These are phyloP conservation scores for Hymenoscyphus repandus DNA, from an alignment of 2,329 filamentous ascomycete genomes.

Conservation along the genomic window DNA sequence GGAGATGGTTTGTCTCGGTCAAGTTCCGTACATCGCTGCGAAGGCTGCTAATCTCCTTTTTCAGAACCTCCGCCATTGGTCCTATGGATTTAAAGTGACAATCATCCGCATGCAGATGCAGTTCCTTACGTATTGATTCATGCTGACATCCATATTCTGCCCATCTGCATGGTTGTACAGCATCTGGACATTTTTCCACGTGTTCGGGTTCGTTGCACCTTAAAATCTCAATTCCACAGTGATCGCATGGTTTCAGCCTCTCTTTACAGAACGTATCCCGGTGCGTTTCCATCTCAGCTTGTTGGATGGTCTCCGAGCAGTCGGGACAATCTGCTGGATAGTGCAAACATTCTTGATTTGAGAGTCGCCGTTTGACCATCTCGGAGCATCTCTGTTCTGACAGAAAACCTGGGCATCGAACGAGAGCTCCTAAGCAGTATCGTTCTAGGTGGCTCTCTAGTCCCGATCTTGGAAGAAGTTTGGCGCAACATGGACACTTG, in stretches of 20 bases:
- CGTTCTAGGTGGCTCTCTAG: conserved; percentile 51
- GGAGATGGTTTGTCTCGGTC: conserved; percentile 35
- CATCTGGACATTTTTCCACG: conserved; percentile 42
- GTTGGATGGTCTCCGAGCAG: conserved; percentile 43
- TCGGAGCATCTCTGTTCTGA: conserved; percentile 44
- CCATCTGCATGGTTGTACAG: conserved; percentile 41
- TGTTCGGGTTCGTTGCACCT: conserved; percentile 25
- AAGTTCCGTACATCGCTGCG: conserved; percentile 42
- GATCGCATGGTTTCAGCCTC: conserved; percentile 22
- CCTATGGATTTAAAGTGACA: conserved; percentile 51
- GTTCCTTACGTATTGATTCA: conserved; percentile 33
- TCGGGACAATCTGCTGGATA: conserved; percentile 46
- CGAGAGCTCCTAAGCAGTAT: conserved; percentile 51
- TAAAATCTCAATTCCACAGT: conserved; percentile 25
- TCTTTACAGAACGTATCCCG: conserved; percentile 41
- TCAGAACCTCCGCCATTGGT: conserved; percentile 42
- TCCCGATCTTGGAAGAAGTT: conserved; percentile 46
- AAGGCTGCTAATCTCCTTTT: conserved; percentile 36
- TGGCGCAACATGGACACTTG: conserved; percentile 53
- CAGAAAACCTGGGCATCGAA: conserved; percentile 43
- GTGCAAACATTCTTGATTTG: conserved; percentile 51
- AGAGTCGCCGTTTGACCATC: conserved; percentile 45
- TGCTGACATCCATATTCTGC: conserved; percentile 44
- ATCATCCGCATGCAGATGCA: conserved; percentile 41
- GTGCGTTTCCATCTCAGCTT: conserved; percentile 45